phyloP scores from a whole-genome alignment of 495 filamentous ascomycete species.

The Astrothelium subdiscretum region DNA sequence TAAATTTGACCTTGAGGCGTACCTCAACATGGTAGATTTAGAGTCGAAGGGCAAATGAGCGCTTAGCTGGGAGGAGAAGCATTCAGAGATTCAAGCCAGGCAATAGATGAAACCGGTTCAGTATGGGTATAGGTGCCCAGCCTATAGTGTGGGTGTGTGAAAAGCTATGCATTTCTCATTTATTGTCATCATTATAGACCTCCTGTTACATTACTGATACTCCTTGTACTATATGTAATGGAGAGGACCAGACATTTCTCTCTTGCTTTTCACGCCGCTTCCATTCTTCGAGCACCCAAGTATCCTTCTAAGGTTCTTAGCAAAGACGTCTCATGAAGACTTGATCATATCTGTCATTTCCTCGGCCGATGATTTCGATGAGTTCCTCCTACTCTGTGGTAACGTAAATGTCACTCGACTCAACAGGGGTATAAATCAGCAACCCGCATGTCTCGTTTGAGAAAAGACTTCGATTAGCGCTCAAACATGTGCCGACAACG shows the following conservation, averaged over 20 bases:
- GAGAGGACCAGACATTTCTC: not conserved
- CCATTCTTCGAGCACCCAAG: not conserved
- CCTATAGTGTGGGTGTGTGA: not conserved
- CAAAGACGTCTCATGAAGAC: too few relatives aligned
- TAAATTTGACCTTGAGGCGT: conserved; percentile 84
- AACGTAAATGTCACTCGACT: too few relatives aligned
- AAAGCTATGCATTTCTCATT: not conserved
- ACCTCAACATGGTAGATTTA: conserved; percentile 50
- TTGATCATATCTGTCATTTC: too few relatives aligned
- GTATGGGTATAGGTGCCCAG: not conserved
- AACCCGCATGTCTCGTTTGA: too few relatives aligned
- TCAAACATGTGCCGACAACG: too few relatives aligned
- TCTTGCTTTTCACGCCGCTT: not conserved
- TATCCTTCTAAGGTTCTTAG: too few relatives aligned
- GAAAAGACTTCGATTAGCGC: too few relatives aligned
- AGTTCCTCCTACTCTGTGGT: too few relatives aligned
- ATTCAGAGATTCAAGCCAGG: not conserved
- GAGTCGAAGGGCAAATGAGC: conserved; percentile 32
- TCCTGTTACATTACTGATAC: not conserved
- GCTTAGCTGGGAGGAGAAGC: not conserved
- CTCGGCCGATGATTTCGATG: too few relatives aligned
- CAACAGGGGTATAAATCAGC: too few relatives aligned
- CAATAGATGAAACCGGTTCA: not conserved
- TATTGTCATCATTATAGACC: not conserved
- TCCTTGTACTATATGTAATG: conserved; percentile 1